Conservation (phyloP, 176 grass and related monocot species). For the Lolium rigidum region DNA sequence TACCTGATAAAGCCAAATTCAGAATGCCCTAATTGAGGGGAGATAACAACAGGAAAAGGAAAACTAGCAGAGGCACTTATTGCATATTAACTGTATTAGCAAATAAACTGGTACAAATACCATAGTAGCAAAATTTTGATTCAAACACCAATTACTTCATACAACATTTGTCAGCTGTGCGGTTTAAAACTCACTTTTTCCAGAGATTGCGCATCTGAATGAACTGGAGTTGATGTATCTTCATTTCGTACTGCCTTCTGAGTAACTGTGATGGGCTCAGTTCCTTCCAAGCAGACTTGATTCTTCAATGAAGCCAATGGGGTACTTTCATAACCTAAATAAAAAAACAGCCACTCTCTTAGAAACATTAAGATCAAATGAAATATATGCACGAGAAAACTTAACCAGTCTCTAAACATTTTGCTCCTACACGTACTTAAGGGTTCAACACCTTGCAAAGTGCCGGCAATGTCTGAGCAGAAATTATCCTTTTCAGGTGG, state of each 20-base stretch:
- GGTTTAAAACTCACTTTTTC: constrained; percentile 26
- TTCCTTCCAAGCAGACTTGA: not conserved
- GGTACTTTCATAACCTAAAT: constrained; percentile 32
- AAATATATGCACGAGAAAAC: constrained; percentile 31
- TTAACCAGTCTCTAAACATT: not conserved
- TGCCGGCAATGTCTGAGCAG: not conserved
- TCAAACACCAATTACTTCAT: constrained; percentile 25
- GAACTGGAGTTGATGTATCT: constrained; percentile 22
- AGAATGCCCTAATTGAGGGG: not conserved
- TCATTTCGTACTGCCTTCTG: constrained; percentile 34
- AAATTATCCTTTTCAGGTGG: constrained; percentile 3
- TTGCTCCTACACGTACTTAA: constrained; percentile 12
- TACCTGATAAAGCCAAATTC: not conserved
- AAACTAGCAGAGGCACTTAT: constrained; percentile 13
- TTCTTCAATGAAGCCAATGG: constrained; percentile 15
- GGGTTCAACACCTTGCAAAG: not conserved
- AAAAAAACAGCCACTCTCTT: constrained; percentile 10
- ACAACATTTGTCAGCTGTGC: not conserved
- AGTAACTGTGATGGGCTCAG: not conserved
- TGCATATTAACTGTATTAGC: constrained; percentile 4
- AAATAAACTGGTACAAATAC: constrained; percentile 19
- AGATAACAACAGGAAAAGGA: not conserved
- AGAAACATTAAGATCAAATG: constrained; percentile 26
- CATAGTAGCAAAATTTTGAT: not conserved
- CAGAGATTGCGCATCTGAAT: constrained; percentile 10